A percentile compares a stretch with the other conserved stretches of the same genome.
Evolutionary conservation across 75 land plant species (phyloP).

Genomic region (Isoetes taiwanensis): DNA sequence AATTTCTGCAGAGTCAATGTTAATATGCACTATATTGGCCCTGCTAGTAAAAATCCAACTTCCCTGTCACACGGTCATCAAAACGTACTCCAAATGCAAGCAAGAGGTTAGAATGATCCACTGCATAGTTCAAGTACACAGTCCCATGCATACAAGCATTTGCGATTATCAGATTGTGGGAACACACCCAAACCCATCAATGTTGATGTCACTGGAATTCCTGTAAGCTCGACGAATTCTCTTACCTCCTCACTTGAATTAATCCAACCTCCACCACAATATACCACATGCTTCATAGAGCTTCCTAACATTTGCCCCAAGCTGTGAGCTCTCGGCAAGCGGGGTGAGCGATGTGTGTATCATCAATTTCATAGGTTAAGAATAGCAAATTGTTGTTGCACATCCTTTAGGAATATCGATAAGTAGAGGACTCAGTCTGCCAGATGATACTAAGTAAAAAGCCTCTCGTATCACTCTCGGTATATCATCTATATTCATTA

Average conservation of each 20-base stretch:
- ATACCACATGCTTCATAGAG: slow-evolving; percentile 58
- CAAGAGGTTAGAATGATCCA: slow-evolving; percentile 59
- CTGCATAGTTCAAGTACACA: slow-evolving; percentile 81
- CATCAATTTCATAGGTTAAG: slow-evolving; percentile 54
- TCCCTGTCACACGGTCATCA: slow-evolving; percentile 96
- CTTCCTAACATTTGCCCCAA: slow-evolving; percentile 60
- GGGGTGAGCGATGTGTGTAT: slow-evolving; percentile 46
- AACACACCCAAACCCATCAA: slow-evolving; percentile 81
- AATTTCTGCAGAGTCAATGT: slow-evolving; percentile 90
- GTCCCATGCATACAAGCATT: slow-evolving; percentile 96
- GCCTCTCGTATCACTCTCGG: slow-evolving; percentile 75
- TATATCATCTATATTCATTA: slow-evolving; percentile 71
- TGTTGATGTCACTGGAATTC: slow-evolving; percentile 74
- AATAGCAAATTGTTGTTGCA: slow-evolving; percentile 72
- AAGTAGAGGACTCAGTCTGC: slow-evolving; percentile 86
- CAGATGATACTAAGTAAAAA: slow-evolving; percentile 61
- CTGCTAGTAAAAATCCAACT: slow-evolving; percentile 83
- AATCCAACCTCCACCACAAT: slow-evolving; percentile 84
- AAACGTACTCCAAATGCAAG: slow-evolving; percentile 91
- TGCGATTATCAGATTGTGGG: slow-evolving; percentile 41
- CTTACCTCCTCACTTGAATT: slow-evolving; percentile 64
- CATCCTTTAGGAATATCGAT: slow-evolving; percentile 88
- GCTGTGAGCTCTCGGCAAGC: slow-evolving; percentile 22
- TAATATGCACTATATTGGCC: slow-evolving; percentile 91
- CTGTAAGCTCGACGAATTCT: slow-evolving; percentile 63